Evolutionary conservation across 495 filamentous ascomycete genomes (phyloP).

Genomic region (Parmelia sp.): DNA sequence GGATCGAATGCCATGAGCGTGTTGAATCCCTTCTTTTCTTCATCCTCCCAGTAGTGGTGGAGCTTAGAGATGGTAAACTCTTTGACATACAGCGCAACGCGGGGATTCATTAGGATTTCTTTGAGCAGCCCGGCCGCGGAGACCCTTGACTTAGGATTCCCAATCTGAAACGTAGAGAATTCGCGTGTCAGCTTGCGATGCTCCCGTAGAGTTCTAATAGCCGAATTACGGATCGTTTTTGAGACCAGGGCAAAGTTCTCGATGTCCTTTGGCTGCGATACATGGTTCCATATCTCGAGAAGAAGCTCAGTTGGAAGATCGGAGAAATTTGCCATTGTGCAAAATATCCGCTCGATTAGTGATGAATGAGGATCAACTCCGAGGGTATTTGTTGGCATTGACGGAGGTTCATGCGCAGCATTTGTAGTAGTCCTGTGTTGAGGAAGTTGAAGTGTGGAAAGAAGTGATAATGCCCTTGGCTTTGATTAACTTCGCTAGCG

Average conservation of each 20-base stretch:
- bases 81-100: background rate
- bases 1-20: background rate
- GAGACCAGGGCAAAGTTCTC: background rate
- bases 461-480: background rate
- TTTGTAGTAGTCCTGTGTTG: too few relatives aligned
- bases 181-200: background rate
- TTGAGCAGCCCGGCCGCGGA: background rate
- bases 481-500: background rate
- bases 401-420: background rate
- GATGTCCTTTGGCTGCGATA: background rate
- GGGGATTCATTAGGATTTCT: background rate
- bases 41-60: background rate
- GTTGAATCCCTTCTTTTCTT: background rate
- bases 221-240: background rate
- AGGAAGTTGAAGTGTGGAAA: background rate
- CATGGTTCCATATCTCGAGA: background rate
- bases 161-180: background rate
- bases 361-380: background rate
- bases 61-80: background rate
- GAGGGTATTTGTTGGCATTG: background rate
- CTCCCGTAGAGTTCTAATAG: background rate
- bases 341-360: background rate
- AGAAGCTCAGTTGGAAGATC: background rate
- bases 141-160: background rate
- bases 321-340: background rate